A percentile compares a stretch with the other conserved stretches of the same genome.
These are phyloP conservation scores for Nakazawaea holstii DNA, from an alignment of 805 yeast species.

Conservation along the genomic window DNA sequence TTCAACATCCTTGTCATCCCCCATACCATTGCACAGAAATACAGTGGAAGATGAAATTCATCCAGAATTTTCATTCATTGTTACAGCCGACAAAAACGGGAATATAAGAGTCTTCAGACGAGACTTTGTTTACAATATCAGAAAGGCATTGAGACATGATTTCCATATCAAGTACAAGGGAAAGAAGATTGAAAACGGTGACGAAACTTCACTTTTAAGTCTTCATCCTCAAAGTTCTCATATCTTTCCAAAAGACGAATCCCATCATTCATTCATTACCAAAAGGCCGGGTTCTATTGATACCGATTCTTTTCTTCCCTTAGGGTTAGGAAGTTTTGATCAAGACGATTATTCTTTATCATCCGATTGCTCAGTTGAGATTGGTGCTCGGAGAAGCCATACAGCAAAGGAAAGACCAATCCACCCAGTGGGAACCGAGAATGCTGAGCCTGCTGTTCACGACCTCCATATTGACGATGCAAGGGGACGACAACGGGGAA, in stretches of 20 bases:
- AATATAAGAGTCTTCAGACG: constrained; percentile 72
- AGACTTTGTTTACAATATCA: constrained; percentile 54
- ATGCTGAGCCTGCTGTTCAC: neutral
- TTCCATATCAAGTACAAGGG: neutral
- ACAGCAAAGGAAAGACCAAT: constrained; percentile 8
- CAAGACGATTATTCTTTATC: constrained; percentile 4
- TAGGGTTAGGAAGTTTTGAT: neutral
- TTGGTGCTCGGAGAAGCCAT: neutral
- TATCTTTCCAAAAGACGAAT: too few relatives aligned
- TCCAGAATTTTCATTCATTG: constrained; percentile 43
- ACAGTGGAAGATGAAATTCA: constrained; percentile 24
- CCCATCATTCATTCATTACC: neutral
- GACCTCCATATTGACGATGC: neutral
- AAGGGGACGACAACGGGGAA: constrained; percentile 2
- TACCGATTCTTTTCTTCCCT: too few relatives aligned
- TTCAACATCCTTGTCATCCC: neutral
- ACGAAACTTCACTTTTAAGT: neutral
- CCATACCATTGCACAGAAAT: neutral
- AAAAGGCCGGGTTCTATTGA: neutral
- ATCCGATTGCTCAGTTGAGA: constrained; percentile 1
- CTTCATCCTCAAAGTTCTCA: neutral
- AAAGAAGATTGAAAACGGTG: neutral
- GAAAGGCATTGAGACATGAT: constrained; percentile 23
- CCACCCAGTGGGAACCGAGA: neutral
- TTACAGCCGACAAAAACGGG: constrained; percentile 75